Conservation (phyloP, 2,329 filamentous ascomycete genomes). For the Botryotinia globosa region DNA sequence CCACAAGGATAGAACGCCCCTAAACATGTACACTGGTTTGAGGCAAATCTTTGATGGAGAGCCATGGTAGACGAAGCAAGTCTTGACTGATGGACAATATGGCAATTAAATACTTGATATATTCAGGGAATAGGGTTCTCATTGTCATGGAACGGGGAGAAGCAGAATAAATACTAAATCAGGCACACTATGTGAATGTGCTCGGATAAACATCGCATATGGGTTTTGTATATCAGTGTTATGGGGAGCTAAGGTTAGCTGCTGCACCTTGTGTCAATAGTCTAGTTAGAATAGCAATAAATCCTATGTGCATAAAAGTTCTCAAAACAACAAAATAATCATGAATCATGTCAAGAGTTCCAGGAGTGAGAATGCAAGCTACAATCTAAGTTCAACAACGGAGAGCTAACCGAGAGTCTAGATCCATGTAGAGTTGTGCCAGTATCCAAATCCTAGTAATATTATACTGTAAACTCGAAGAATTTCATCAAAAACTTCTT, state of each 20-base stretch:
- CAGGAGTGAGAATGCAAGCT: neutral
- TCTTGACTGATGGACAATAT: neutral
- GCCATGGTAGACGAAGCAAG: neutral
- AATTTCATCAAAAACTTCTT: accelerated
- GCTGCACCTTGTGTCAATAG: no score
- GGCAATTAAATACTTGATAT: neutral
- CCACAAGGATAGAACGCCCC: neutral
- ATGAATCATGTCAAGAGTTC: neutral
- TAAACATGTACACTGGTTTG: neutral
- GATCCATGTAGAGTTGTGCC: no score
- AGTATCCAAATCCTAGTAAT: neutral
- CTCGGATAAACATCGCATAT: neutral
- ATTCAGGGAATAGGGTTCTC: accelerated
- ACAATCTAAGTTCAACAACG: neutral
- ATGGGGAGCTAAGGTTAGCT: neutral
- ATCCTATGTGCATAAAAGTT: accelerated
- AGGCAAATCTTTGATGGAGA: neutral
- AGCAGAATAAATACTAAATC: neutral
- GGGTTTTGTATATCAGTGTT: neutral
- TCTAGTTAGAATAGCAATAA: neutral
- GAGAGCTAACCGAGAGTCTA: neutral
- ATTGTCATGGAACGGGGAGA: neutral
- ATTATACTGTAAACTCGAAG: accelerated
- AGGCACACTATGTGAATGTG: neutral
- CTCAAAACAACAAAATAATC: accelerated